These are phyloP conservation scores for Petunia hybrid DNA, from an alignment of 305 asterid species.

Conservation along the genomic window DNA sequence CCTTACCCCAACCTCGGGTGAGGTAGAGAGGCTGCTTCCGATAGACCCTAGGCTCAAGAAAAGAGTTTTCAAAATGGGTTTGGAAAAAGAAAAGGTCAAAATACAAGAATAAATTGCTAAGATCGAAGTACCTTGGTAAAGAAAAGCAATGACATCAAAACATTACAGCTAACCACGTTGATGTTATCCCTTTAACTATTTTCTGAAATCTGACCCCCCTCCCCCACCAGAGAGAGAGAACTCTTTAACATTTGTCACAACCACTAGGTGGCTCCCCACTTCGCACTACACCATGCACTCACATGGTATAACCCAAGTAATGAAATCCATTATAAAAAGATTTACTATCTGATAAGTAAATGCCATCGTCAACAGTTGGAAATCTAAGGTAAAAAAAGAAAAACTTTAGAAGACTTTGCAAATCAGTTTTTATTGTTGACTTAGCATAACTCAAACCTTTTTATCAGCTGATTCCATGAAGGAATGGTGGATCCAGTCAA, in stretches of 20 bases:
- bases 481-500: neutral
- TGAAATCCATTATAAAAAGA: neutral
- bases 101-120: no score
- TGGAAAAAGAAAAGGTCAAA: no score
- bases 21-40: no score
- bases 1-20: no score
- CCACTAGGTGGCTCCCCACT: neutral
- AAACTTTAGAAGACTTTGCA: neutral
- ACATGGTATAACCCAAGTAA: neutral
- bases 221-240: conserved; percentile 8
- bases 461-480: neutral
- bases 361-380: neutral
- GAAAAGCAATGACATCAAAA: no score
- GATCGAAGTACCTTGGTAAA: no score
- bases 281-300: neutral
- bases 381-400: neutral
- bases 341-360: neutral
- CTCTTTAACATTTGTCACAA: neutral
- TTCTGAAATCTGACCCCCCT: neutral
- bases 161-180: neutral
- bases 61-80: no score
- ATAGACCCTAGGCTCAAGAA: no score
- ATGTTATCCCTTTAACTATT: conserved; percentile 18
- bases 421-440: neutral
- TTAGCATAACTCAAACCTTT: neutral